phyloP scores from a whole-genome alignment of 1,284 basidiomycete genomes.

The Boletus semigastroideus region DNA sequence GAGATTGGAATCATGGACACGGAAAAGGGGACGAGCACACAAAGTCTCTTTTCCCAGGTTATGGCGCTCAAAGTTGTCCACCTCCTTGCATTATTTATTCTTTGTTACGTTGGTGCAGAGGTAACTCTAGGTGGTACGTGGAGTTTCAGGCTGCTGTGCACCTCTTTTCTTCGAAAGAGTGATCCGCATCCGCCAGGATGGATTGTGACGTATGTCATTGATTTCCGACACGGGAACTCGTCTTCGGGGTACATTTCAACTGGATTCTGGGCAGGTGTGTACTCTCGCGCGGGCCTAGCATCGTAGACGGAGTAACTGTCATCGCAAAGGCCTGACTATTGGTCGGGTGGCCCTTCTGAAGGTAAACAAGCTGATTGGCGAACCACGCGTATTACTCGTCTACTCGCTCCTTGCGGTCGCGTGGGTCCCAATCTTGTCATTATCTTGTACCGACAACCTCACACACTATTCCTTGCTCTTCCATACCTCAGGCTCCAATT shows the following conservation, averaged over 20 bases:
- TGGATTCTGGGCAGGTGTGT: conserved; percentile 45
- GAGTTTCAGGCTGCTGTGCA: background rate
- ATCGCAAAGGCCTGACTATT: conserved; percentile 15
- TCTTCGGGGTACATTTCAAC: conserved; percentile 47
- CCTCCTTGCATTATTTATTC: conserved; percentile 47
- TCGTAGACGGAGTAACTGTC: background rate
- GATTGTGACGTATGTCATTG: conserved; percentile 47
- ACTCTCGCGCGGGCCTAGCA: background rate
- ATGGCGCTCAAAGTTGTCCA: conserved; percentile 45
- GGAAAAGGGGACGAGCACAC: conserved; percentile 23
- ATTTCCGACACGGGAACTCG: conserved; percentile 40
- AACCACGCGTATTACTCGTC: conserved; percentile 14
- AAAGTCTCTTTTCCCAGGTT: conserved; percentile 48
- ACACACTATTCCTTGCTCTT: background rate
- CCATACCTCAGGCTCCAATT: conserved; percentile 40
- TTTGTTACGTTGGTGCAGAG: conserved; percentile 56
- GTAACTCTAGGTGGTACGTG: conserved; percentile 48
- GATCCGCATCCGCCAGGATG: conserved; percentile 34
- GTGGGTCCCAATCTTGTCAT: background rate
- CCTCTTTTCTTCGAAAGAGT: background rate
- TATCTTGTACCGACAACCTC: background rate
- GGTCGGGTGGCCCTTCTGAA: conserved; percentile 20
- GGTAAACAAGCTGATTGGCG: conserved; percentile 21
- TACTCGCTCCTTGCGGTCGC: conserved; percentile 33
- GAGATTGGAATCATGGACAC: conserved; percentile 30